Evolutionary conservation across 108 stramenopile genomes (phyloP), one percentile per base, ranked within the genome.

Genomic region (Pseudonitzschia pungens): DNA sequence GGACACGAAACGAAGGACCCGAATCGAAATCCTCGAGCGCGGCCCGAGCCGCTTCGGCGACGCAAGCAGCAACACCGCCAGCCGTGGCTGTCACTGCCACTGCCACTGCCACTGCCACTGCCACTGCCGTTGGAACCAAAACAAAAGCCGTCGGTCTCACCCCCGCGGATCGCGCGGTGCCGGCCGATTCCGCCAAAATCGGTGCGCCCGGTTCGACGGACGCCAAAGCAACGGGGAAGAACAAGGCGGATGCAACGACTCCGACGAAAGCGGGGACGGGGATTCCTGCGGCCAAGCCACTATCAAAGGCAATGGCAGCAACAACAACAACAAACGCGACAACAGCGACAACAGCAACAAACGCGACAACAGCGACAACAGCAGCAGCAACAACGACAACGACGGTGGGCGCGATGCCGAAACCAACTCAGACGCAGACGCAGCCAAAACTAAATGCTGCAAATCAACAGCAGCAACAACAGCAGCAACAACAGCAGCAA

Each of bases 401-500:
- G 40, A 43, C 64, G 18, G 22, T 27, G 65, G 32, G n/a, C 2
- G 62, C 11, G 18, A 32, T 26, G 12, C 62, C 62, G n/a, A 22
- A 36, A 66, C 6, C 65, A 43, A 45, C 8, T 21, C 59, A 60
- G 29, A 9, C 60, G 8, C 60, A 62, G 32, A 6, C 29, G 42
- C 60, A 62, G 12, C 29, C 60, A 7, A 24, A 33, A 5, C 29
- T 28, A 6, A 36, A 62, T 29, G 12, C 60, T 16, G 28, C 27
- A 26, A 36, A 14, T 2, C 54, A 55, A 55, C 54, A 55, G 26
- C 54, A 55, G 10, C 54, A 22, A 26, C 60, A 62, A n/a, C 40
- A 44, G 28, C 66, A 50, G 66, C 66, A 67, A 18, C 66, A 67
- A 48, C 66, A 50, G 43, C 42, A 67, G 15, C 66, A 44, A 26